Percentiles rank a stretch among this genome's conserved stretches.
Conservation (phyloP, 306 rosid genomes). For the Mimosa pudica region DNA sequence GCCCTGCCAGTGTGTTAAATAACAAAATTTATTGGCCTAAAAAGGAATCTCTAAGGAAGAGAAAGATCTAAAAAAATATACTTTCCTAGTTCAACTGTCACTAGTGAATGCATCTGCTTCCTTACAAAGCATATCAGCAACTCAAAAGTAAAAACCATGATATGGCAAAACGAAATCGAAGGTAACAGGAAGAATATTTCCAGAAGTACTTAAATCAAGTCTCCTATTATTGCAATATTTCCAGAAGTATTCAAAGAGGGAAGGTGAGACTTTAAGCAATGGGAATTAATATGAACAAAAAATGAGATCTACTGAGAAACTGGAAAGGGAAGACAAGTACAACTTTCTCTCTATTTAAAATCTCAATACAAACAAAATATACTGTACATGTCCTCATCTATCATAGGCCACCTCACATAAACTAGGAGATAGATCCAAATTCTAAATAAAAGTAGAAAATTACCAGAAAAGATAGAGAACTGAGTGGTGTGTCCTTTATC, state of each 20-base stretch:
- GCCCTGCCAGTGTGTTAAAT: slow-evolving; percentile 21
- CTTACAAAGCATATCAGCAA: slow-evolving; percentile 21
- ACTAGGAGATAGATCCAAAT: neutral
- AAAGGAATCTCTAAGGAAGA: slow-evolving; percentile 6
- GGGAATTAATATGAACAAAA: neutral
- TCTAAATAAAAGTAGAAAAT: slow-evolving; percentile 20
- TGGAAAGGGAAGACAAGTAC: neutral
- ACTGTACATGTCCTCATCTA: slow-evolving; percentile 17
- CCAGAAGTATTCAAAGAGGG: no score
- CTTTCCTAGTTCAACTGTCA: neutral
- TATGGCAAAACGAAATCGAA: slow-evolving; percentile 8
- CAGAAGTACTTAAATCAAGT: slow-evolving; percentile 22
- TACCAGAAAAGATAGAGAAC: slow-evolving; percentile 84
- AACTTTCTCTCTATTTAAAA: neutral
- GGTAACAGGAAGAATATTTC: slow-evolving; percentile 10
- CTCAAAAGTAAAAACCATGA: neutral
- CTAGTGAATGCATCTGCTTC: slow-evolving; percentile 5
- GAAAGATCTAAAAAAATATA: neutral
- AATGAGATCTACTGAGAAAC: neutral
- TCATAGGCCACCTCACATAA: slow-evolving; percentile 21
- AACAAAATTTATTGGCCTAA: neutral
- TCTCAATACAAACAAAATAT: slow-evolving; percentile 3
- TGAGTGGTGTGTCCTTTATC: slow-evolving; percentile 61
- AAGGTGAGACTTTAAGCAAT: neutral
- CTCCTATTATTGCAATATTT: neutral